Percentiles rank a stretch among this genome's conserved stretches.
Conservation (phyloP, 164 flowering plant genomes). For the Saururus chinensis region DNA sequence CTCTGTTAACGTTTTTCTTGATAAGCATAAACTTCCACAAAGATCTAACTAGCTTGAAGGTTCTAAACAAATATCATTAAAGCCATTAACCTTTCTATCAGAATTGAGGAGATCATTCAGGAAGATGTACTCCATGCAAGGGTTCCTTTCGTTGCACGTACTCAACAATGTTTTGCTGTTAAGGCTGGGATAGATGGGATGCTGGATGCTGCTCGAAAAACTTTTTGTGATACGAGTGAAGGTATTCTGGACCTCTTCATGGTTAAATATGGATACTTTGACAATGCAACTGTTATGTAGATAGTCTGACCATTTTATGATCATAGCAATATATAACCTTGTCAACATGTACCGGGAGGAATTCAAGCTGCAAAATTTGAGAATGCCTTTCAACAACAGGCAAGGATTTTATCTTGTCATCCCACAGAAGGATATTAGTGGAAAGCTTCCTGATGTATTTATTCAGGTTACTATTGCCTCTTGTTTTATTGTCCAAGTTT, state of each 20-base stretch:
- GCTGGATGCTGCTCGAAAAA: conserved; percentile 81
- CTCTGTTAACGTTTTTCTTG: too few species aligned
- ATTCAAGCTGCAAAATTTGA: conserved; percentile 76
- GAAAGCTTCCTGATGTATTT: conserved; percentile 83
- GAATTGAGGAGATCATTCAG: conserved; percentile 86
- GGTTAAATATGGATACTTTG: not conserved
- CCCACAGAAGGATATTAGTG: conserved; percentile 79
- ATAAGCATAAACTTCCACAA: not conserved
- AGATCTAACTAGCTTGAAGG: not conserved
- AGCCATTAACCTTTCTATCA: conserved; percentile 14
- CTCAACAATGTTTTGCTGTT: conserved; percentile 98
- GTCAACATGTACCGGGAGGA: conserved; percentile 90
- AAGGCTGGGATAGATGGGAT: conserved; percentile 99
- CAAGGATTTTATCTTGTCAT: conserved; percentile 92
- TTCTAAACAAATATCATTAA: not conserved
- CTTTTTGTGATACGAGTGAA: conserved; percentile 98
- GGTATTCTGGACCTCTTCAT: conserved; percentile 29
- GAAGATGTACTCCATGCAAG: conserved; percentile 95
- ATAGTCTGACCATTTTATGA: conserved; percentile 7
- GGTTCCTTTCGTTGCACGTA: conserved; percentile 94
- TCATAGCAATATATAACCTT: conserved; percentile 87
- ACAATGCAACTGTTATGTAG: not conserved
- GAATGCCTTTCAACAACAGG: conserved; percentile 88
- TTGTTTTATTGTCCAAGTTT: not conserved
- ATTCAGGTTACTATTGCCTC: conserved; percentile 61